Percentiles rank a stretch among this genome's conserved stretches.
Conservation (phyloP, 495 filamentous ascomycete genomes). For the Xylaria bambusicola region DNA sequence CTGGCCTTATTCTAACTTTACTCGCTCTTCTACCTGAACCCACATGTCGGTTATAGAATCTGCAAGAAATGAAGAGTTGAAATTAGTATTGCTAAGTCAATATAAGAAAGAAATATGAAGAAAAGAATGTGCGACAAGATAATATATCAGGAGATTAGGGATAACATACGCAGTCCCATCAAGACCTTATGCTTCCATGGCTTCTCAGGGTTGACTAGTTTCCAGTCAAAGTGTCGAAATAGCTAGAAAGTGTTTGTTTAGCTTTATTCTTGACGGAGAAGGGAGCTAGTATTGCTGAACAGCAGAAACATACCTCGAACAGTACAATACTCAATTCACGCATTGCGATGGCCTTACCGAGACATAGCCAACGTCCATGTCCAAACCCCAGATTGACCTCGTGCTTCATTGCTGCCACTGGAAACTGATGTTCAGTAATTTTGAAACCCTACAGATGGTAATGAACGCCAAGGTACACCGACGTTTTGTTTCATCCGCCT, state of each 20-base stretch:
- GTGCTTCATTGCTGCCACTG: conserved; percentile 46
- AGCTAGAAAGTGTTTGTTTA: conserved; percentile 34
- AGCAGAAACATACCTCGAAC: conserved; percentile 48
- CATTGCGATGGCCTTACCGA: conserved; percentile 57
- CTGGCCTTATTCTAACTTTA: not conserved
- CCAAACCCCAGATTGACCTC: conserved; percentile 56
- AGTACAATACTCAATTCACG: conserved; percentile 57
- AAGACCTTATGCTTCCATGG: conserved; percentile 33
- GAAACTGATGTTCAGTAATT: not conserved
- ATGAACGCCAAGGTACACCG: conserved; percentile 6
- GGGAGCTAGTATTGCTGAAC: not conserved
- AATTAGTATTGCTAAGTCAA: not conserved
- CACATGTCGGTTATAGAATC: conserved; percentile 9
- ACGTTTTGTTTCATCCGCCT: conserved; percentile 41
- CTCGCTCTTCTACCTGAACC: conserved; percentile 12
- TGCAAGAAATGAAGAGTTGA: not conserved
- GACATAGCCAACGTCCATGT: conserved; percentile 54
- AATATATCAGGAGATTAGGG: too few species aligned
- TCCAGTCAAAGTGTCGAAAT: conserved; percentile 52
- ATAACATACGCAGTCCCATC: not conserved
- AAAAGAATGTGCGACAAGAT: too few species aligned
- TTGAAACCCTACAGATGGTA: not conserved
- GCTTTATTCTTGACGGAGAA: not conserved
- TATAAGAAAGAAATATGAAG: not conserved
- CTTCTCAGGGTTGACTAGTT: conserved; percentile 43